Evolutionary conservation across 257 asterid species (phyloP), one percentile per base, ranked within the genome.

Genomic region (Petrea volubilis): DNA sequence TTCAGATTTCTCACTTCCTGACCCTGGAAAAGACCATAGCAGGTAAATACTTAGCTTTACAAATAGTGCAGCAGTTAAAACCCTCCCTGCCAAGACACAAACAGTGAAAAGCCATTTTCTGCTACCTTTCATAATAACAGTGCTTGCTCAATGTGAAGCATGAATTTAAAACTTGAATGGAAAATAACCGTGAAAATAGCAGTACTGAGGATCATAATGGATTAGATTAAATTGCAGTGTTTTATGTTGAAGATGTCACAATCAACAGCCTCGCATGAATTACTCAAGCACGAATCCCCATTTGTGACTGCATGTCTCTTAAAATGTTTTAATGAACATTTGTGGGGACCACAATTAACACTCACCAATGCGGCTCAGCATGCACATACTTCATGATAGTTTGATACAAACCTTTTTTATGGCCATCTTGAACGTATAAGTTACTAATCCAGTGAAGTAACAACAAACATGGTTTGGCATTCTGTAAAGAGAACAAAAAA

Each of bases 1-100:
- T 75, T 83, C 40, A 74, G 80, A 83, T 79, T 84, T 83, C 86
- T 83, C 18, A 78, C 82, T 73, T 77, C 89, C 76, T 82, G 92
- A 75, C 82, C 84, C 97, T 93, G 87, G 78, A 75, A 44, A 64
- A 64, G 72, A 34, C 17, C 47, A 57, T 40, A 12, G 58, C 59
- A 62, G 47, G 43, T 4, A 1, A 38, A 38, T 38, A 38, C 43
- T 72, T 6, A 60, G 71, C 69, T 74, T 41, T 29, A 3, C 64
- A 27, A 53, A 10, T 60, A 7, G 34, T 25, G 10, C 53, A 61
- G 29, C 27, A 10, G 10, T 31, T 29, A 40, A 46, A 67, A 58
- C 34, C 9, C 50, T 15, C 17, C 20, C 60, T 56, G 20, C 40
- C 36, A 33, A 40, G 25, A 46, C 28, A 36, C 40, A 47, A 14